Base-by-base conservation (phyloP, 768 basidiomycete genomes). In the Collybiopsis luxurians region DNA sequence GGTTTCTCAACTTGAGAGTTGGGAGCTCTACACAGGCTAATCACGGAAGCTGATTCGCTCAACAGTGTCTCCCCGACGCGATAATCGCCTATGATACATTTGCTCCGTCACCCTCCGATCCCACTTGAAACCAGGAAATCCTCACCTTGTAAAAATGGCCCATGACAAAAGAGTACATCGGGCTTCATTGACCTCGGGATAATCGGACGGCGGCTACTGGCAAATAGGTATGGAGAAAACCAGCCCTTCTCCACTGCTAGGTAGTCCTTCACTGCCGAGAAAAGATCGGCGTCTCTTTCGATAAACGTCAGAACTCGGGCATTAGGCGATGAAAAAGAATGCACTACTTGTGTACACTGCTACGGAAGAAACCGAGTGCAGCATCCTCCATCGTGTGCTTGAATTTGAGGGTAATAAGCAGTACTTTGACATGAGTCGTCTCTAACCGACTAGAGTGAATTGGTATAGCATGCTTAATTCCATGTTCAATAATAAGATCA, bases 211-310 rank as follows among this genome's bases (percentile, higher is more conserved):
- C 81, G 76, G 2, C 75, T 76, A 56, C 82, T 85, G 4, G 84
- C 83, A 63, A 84, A 87, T 1, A 86, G 71, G 64, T 86, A 85
- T 0, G 84, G 84, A 12, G 79, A 82, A 68, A 86, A 86, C 85
- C 86, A 86, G 13, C 84, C 85, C 66, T 86, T 85, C 67, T 83
- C 80, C 3, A 83, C 71, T 2, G 83, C 76, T 43, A 87, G 69
- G 56, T 86, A 87, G 53, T 85, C 84, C 61, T 79, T 85, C 19
- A 88, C 81, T 7, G 74, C 72, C 36, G 85, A 69, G 60, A 87
- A 86, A 15, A 87, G 68, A 3, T 82, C 83, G n/a, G 68, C 61
- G 61, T 86, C 83, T 55, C 81, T 83, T 53, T 13, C 36, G 27
- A 47, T 55, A 47, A 23, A 44, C 24, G 36, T 50, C 17, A 56